Conservation (phyloP, 805 yeast species). For the Metschnikowia noctiluminum region DNA sequence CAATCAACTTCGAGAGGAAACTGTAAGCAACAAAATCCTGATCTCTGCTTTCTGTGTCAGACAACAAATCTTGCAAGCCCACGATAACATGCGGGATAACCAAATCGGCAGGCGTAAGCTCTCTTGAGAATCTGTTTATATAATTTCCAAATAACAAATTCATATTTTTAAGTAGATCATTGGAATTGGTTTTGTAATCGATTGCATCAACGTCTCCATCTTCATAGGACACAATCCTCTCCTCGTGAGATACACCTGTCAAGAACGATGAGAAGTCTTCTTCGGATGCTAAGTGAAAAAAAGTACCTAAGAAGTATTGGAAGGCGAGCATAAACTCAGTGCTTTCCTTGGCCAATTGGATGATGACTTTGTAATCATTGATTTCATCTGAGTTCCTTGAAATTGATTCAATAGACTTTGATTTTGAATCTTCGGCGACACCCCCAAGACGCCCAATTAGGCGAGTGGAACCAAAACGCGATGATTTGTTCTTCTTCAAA, state of each 20-base stretch:
- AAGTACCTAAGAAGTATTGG: constrained; percentile 37
- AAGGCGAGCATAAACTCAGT: constrained; percentile 33
- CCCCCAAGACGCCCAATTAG: constrained; percentile 12
- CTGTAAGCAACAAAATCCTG: constrained; percentile 60
- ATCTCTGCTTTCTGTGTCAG: constrained; percentile 40
- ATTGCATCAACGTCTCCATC: constrained; percentile 26
- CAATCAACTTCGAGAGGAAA: constrained; percentile 48
- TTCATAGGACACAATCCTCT: constrained; percentile 30
- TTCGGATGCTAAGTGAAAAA: constrained; percentile 39
- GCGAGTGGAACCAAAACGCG: constrained; percentile 19
- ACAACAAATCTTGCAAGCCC: constrained; percentile 26
- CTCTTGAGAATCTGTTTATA: constrained; percentile 33
- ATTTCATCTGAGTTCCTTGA: constrained; percentile 19
- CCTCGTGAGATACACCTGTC: constrained; percentile 23
- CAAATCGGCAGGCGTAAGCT: constrained; percentile 34
- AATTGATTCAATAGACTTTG: constrained; percentile 6
- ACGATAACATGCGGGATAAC: constrained; percentile 32
- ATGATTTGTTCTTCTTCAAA: constrained; percentile 13
- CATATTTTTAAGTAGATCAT: constrained; percentile 44
- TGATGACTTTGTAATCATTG: constrained; percentile 31
- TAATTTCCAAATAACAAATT: constrained; percentile 44
- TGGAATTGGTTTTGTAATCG: constrained; percentile 45
- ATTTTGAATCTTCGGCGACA: constrained; percentile 9
- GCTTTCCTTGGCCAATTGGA: constrained; percentile 36
- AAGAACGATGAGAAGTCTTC: constrained; percentile 31